Evolutionary conservation across 306 rosid genomes (phyloP).

Genomic region (Astragalus glycyphyllos): DNA sequence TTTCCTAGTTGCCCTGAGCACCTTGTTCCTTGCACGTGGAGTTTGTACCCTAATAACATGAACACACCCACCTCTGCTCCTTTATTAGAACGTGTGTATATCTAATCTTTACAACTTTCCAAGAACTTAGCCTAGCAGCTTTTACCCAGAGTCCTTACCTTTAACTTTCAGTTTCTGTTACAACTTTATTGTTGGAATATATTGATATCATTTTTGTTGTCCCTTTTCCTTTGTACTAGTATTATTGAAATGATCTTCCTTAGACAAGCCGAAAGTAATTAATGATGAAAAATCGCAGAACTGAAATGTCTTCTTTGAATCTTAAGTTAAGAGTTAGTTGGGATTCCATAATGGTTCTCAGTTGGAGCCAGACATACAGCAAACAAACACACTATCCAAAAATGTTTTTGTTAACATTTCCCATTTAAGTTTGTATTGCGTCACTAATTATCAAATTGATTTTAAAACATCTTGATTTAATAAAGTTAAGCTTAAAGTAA

Average conservation of each 20-base stretch:
- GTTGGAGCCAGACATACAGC: background rate
- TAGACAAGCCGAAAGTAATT: background rate
- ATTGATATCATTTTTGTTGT: background rate
- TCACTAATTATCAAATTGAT: background rate
- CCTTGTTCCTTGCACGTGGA: conserved; percentile 50
- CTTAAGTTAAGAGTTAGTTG: background rate
- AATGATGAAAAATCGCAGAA: background rate
- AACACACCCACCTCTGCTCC: conserved; percentile 10
- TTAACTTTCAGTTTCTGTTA: conserved; percentile 27
- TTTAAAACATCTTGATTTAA: background rate
- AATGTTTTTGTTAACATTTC: conserved; percentile 18
- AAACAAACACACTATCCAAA: conserved; percentile 6
- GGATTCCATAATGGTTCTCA: too few species aligned
- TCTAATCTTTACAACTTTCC: conserved; percentile 3
- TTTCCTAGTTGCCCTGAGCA: background rate
- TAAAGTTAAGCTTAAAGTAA: background rate
- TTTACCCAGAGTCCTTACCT: conserved; percentile 20
- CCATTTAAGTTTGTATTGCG: background rate
- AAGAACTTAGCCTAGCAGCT: conserved; percentile 33
- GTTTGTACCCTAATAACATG: conserved; percentile 38
- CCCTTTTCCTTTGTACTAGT: background rate
- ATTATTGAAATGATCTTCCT: background rate
- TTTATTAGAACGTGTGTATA: conserved; percentile 14
- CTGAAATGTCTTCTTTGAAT: background rate
- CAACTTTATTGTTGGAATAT: background rate